Percentiles rank a stretch among this genome's conserved stretches.
phyloP scores from a whole-genome alignment of 1,284 basidiomycete species.

The Malassezia pachydermatis region DNA sequence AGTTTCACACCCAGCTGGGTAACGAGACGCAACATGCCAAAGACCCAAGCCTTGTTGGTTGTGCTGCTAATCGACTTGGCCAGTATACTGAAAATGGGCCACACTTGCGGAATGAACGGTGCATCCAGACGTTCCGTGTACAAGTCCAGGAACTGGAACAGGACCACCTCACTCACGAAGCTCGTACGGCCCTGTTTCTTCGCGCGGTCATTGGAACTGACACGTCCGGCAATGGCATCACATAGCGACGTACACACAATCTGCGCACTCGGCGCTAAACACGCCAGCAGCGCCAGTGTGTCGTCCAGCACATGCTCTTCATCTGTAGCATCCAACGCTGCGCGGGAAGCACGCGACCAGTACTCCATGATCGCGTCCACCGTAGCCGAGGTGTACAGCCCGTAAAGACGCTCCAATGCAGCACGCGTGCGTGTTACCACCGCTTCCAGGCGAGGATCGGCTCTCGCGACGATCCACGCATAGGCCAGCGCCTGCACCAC shows the following conservation, averaged over 20 bases:
- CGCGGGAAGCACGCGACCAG: slow-evolving; percentile 53
- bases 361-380: slow-evolving; percentile 69
- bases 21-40: slow-evolving; percentile 69
- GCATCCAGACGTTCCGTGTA: slow-evolving; percentile 78
- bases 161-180: slow-evolving; percentile 29
- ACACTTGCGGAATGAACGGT: slow-evolving; percentile 79
- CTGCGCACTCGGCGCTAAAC: slow-evolving; percentile 70
- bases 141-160: slow-evolving; percentile 77
- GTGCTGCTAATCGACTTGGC: slow-evolving; percentile 63
- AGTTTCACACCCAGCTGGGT: slow-evolving; percentile 66
- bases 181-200: neutral
- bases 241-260: slow-evolving; percentile 80
- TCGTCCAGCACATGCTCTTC: slow-evolving; percentile 4
- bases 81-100: slow-evolving; percentile 61
- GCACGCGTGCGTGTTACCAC: neutral
- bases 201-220: slow-evolving; percentile 48
- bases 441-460: neutral
- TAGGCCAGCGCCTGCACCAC: slow-evolving; percentile 27
- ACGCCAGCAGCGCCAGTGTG: slow-evolving; percentile 7
- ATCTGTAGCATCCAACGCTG: neutral
- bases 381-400: slow-evolving; percentile 65
- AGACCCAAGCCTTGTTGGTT: slow-evolving; percentile 54
- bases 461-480: slow-evolving; percentile 21
- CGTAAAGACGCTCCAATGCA: slow-evolving; percentile 69
- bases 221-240: slow-evolving; percentile 57